A percentile compares a stretch with the other conserved stretches of the same genome.
phyloP scores from a whole-genome alignment of 2,329 filamentous ascomycete genomes.

The Phyllosticta citribraziliensis region DNA sequence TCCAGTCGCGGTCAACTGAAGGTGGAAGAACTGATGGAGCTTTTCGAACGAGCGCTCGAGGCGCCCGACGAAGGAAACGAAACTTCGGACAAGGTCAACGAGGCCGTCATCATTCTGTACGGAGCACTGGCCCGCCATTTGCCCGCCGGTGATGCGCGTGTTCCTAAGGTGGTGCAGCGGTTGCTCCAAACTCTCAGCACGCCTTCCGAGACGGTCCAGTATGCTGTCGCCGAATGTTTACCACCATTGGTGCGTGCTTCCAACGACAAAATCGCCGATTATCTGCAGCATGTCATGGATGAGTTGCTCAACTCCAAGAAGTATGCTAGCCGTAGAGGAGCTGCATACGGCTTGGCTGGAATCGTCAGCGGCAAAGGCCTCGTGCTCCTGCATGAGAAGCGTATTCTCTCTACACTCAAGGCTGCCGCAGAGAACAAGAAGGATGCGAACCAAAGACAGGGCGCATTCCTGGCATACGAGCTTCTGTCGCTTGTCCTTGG shows the following conservation, averaged over 20 bases:
- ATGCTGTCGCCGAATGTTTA: constrained; percentile 87
- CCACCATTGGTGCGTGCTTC: constrained; percentile 82
- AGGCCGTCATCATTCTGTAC: constrained; percentile 96
- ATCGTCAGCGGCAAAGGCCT: constrained; percentile 85
- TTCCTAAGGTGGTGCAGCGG: constrained; percentile 79
- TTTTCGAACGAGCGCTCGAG: constrained; percentile 83
- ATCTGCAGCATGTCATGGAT: constrained; percentile 71
- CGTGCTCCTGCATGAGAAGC: constrained; percentile 68
- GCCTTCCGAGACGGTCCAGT: constrained; percentile 93
- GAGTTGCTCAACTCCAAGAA: constrained; percentile 79
- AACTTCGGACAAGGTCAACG: constrained; percentile 80
- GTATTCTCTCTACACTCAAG: constrained; percentile 72
- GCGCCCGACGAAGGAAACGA: constrained; percentile 72
- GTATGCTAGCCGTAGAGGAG: constrained; percentile 85
- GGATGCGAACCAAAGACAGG: constrained; percentile 78
- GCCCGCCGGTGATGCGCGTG: constrained; percentile 70
- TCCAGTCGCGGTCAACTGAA: constrained; percentile 69
- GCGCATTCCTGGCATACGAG: constrained; percentile 82
- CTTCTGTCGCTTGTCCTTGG: constrained; percentile 79
- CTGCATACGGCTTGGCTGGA: constrained; percentile 88
- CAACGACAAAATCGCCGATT: constrained; percentile 64
- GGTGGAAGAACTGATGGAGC: constrained; percentile 82
- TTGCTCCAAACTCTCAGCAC: constrained; percentile 82
- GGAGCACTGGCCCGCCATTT: constrained; percentile 87
- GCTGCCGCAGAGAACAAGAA: constrained; percentile 92